phyloP scores from a whole-genome alignment of 805 yeast species.

The Cyberlindnera mississippiensis region DNA sequence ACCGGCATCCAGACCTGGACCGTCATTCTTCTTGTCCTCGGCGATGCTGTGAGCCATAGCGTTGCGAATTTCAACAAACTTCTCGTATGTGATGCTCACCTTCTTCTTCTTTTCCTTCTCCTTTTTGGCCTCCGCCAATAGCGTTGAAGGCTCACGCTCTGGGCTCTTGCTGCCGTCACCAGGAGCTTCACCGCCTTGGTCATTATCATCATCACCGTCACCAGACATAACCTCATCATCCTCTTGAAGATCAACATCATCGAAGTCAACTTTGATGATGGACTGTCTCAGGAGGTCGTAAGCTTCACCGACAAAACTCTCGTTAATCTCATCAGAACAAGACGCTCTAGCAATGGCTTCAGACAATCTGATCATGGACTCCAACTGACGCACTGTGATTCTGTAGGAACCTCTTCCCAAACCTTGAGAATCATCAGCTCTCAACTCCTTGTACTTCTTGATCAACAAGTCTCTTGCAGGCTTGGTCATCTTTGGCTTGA shows the following conservation, averaged over 20 bases:
- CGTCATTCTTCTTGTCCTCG: slow-evolving; percentile 47
- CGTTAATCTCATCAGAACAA: slow-evolving; percentile 62
- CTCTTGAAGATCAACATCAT: slow-evolving; percentile 84
- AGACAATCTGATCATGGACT: slow-evolving; percentile 85
- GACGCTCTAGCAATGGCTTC: slow-evolving; percentile 98
- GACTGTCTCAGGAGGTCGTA: slow-evolving; percentile 85
- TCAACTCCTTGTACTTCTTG: slow-evolving; percentile 73
- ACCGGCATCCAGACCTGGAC: slow-evolving; percentile 62
- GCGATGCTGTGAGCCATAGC: slow-evolving; percentile 62
- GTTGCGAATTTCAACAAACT: slow-evolving; percentile 81
- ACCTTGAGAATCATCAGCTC: slow-evolving; percentile 90
- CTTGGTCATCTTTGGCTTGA: slow-evolving; percentile 82
- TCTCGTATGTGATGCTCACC: slow-evolving; percentile 73
- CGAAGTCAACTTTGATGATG: slow-evolving; percentile 89
- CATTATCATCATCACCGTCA: slow-evolving; percentile 9
- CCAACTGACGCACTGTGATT: slow-evolving; percentile 95
- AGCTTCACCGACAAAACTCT: slow-evolving; percentile 89
- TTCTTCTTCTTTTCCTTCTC: slow-evolving; percentile 29
- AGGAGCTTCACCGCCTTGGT: slow-evolving; percentile 15
- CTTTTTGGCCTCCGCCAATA: slow-evolving; percentile 1
- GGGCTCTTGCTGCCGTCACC: not conserved
- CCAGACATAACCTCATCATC: slow-evolving; percentile 33
- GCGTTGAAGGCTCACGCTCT: slow-evolving; percentile 3
- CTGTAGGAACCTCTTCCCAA: slow-evolving; percentile 81
- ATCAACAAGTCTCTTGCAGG: slow-evolving; percentile 78